phyloP scores from a whole-genome alignment of 768 basidiomycete species.

The Paxillus rubicundulus region DNA sequence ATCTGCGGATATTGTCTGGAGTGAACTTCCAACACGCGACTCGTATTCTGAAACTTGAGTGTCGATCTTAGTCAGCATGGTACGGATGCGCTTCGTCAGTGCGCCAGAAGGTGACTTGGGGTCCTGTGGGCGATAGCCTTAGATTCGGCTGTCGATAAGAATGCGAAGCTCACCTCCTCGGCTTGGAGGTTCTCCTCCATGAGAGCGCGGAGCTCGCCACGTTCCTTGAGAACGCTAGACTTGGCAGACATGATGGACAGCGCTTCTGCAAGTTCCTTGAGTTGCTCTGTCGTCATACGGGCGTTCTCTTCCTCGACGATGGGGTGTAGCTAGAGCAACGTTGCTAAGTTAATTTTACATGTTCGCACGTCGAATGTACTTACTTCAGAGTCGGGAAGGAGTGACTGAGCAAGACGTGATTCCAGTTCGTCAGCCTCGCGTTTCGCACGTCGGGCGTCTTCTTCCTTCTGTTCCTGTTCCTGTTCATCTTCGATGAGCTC shows the following conservation, averaged over 20 bases:
- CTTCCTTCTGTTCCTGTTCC: conserved; percentile 95
- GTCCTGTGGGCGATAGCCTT: conserved; percentile 42
- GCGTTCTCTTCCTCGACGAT: conserved; percentile 65
- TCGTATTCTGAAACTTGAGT: conserved; percentile 91
- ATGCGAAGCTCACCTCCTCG: conserved; percentile 59
- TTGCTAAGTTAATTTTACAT: neutral
- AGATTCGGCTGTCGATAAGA: conserved; percentile 1
- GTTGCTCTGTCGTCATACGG: conserved; percentile 96
- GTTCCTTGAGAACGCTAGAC: conserved; percentile 93
- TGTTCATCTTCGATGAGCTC: conserved; percentile 99
- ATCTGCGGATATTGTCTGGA: conserved; percentile 84
- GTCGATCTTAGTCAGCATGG: conserved; percentile 96
- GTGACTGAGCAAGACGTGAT: conserved; percentile 71
- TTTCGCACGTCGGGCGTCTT: conserved; percentile 83
- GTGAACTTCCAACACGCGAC: conserved; percentile 74
- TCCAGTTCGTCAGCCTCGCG: conserved; percentile 80
- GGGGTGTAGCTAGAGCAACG: conserved; percentile 51
- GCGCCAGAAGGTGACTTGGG: conserved; percentile 79
- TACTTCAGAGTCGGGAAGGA: conserved; percentile 89
- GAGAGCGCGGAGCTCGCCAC: conserved; percentile 84
- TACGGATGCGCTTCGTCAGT: conserved; percentile 93
- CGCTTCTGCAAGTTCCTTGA: conserved; percentile 91
- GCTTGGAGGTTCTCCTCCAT: conserved; percentile 92
- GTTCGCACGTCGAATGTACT: conserved; percentile 2
- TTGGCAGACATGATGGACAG: conserved; percentile 88